Base-by-base conservation (phyloP, 192 early-diverging fungal species). In the Podila verticillata region DNA sequence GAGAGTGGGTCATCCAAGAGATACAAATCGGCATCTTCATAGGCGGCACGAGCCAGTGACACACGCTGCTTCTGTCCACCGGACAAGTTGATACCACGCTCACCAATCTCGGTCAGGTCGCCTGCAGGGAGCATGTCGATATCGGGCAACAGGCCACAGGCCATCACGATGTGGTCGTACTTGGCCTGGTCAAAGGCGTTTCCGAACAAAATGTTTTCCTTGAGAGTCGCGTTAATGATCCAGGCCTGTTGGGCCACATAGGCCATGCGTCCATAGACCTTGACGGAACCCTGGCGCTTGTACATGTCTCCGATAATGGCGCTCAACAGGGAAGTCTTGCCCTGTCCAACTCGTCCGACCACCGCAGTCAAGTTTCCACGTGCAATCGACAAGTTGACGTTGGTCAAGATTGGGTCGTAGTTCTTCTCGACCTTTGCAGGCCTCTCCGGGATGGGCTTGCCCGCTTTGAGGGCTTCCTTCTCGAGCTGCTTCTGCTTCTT, bases 161-260 rank as follows among this genome's bases (percentile, higher is more conserved):
- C 94, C 22, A 61, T 36, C 63, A 99, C 74, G 8, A 89, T 84
- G 36, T 49, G 39, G 2, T 93, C 85, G 71, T 97, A 98, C 30
- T 91, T 94, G 2, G 73, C 80, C 13, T 84, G 75, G 56, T 96
- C 89, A 79, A 82, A 96, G 5, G 80, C 74, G 56, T 88, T 84
- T 4, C 96, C 97, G 87, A 98, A 96, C 7, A 93, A 59, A 80
- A 99, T 94, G 82, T 99, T 99, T 32, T 97, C 95, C 48, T 92
- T 86, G 32, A 99, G 63, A 5, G 93, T 95, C 8, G 90, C 90
- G 68, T 99, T 99, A 90, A 96, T 92, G 56, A 99, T 95, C 96
- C 97, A 99, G 7, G 97, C 88, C 62, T 87, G 84, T 61, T 73
- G 72, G 7, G 72, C 61, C 9, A 66, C 93, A 81, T 94, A 94